These are phyloP conservation scores for Protomyces arabidopsidicola DNA, from an alignment of 1,139 yeast species.

Conservation along the genomic window DNA sequence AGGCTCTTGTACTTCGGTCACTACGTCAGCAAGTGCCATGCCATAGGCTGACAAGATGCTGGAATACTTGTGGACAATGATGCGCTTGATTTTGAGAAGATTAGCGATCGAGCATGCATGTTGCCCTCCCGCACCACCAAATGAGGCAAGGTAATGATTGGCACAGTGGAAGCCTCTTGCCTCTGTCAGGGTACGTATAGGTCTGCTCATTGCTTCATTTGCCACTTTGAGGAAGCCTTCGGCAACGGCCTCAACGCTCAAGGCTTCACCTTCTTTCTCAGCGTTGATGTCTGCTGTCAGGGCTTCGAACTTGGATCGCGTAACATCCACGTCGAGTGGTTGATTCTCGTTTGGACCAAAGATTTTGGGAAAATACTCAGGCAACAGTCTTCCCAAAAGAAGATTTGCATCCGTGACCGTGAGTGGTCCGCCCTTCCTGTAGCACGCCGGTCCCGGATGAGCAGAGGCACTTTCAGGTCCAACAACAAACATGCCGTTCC, in stretches of 20 bases:
- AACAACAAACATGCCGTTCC: conserved; percentile 51
- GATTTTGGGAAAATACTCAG: conserved; percentile 51
- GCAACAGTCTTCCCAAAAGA: conserved; percentile 49
- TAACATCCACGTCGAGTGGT: conserved; percentile 46
- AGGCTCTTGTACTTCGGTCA: conserved; percentile 60
- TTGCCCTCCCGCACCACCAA: conserved; percentile 57
- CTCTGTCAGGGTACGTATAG: conserved; percentile 49
- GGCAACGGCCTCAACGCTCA: conserved; percentile 48
- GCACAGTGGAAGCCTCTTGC: conserved; percentile 48
- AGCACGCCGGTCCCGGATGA: conserved; percentile 59
- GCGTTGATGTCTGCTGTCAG: conserved; percentile 45
- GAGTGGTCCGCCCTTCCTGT: conserved; percentile 54
- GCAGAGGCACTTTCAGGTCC: conserved; percentile 58
- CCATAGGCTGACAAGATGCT: conserved; percentile 52
- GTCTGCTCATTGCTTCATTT: conserved; percentile 51
- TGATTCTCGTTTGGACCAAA: conserved; percentile 52
- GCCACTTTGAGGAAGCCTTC: conserved; percentile 51
- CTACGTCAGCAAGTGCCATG: conserved; percentile 51
- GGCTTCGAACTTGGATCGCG: conserved; percentile 43
- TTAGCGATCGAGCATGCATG: conserved; percentile 50
- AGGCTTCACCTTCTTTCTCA: conserved; percentile 38
- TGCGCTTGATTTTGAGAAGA: conserved; percentile 45
- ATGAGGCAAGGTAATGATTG: conserved; percentile 47
- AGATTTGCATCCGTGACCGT: conserved; percentile 56
- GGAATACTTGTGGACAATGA: conserved; percentile 49